Conservation (phyloP, 352 stramenopile species). For the Phytophthora pinifolia region DNA sequence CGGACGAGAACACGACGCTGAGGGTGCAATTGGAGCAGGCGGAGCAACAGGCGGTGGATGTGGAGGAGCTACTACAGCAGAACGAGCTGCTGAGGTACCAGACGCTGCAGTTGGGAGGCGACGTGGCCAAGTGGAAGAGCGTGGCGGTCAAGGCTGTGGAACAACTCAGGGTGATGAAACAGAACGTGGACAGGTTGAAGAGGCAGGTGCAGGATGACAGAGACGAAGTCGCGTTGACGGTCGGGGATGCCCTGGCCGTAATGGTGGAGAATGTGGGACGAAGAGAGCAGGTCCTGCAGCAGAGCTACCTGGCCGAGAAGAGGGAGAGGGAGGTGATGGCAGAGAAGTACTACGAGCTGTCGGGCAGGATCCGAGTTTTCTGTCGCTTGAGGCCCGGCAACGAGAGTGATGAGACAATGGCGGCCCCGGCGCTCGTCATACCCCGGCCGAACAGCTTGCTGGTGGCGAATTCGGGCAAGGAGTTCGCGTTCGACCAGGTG, state of each 20-base stretch:
- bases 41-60: slow-evolving; percentile 50
- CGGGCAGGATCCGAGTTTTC: slow-evolving; percentile 93
- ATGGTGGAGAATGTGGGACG: slow-evolving; percentile 43
- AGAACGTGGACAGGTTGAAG: slow-evolving; percentile 45
- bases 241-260: slow-evolving; percentile 43
- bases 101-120: slow-evolving; percentile 38
- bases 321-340: slow-evolving; percentile 75
- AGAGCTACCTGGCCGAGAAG: slow-evolving; percentile 72
- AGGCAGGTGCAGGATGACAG: slow-evolving; percentile 40
- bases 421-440: slow-evolving; percentile 49
- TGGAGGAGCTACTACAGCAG: slow-evolving; percentile 52
- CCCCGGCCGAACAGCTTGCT: slow-evolving; percentile 91
- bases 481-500: slow-evolving; percentile 97
- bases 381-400: slow-evolving; percentile 79
- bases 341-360: slow-evolving; percentile 91
- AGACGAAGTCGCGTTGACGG: slow-evolving; percentile 31
- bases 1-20: slow-evolving; percentile 67
- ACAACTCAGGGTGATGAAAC: slow-evolving; percentile 36
- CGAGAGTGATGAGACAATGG: slow-evolving; percentile 4
- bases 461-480: slow-evolving; percentile 88
- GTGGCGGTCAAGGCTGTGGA: slow-evolving; percentile 29
- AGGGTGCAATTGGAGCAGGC: slow-evolving; percentile 49
- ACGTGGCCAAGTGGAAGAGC: slow-evolving; percentile 49
- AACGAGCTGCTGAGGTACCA: slow-evolving; percentile 67
- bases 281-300: slow-evolving; percentile 66